Conservation (phyloP, 2,329 filamentous ascomycete genomes). For the Blastomyces gilchristii region DNA sequence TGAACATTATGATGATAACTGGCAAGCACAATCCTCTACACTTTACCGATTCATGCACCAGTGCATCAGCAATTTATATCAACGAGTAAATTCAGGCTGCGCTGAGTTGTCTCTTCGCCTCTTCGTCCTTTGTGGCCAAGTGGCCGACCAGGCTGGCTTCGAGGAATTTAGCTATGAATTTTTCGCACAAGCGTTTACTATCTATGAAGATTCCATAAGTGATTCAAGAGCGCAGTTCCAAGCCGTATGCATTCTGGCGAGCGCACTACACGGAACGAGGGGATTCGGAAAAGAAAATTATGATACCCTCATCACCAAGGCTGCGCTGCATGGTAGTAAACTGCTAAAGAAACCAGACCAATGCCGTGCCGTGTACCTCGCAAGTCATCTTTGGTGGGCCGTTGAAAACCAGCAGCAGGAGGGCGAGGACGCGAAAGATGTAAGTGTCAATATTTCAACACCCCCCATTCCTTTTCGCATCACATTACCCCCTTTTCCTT, state of each 20-base stretch:
- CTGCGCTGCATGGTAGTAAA: slow-evolving; percentile 91
- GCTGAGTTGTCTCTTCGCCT: slow-evolving; percentile 82
- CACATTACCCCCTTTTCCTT: not conserved
- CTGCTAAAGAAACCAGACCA: slow-evolving; percentile 96
- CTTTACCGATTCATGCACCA: slow-evolving; percentile 95
- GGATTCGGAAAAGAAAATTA: slow-evolving; percentile 96
- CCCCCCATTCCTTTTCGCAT: not conserved
- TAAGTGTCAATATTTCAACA: slow-evolving; percentile 37
- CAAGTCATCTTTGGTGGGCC: slow-evolving; percentile 96
- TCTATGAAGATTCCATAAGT: slow-evolving; percentile 92
- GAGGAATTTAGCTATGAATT: slow-evolving; percentile 98
- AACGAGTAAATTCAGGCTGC: slow-evolving; percentile 68
- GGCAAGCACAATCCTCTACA: slow-evolving; percentile 62
- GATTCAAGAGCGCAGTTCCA: slow-evolving; percentile 97
- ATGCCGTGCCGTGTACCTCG: slow-evolving; percentile 90
- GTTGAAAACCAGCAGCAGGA: slow-evolving; percentile 66
- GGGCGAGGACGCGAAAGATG: slow-evolving; percentile 71
- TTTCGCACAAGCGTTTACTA: slow-evolving; percentile 94
- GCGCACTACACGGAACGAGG: slow-evolving; percentile 74
- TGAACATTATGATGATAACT: slow-evolving; percentile 75
- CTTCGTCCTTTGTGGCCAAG: slow-evolving; percentile 85
- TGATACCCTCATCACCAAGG: slow-evolving; percentile 96
- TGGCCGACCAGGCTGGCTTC: slow-evolving; percentile 80
- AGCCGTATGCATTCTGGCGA: slow-evolving; percentile 88
- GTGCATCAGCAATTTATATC: slow-evolving; percentile 74